Percentiles rank a stretch among this genome's conserved stretches.
Evolutionary conservation across 164 flowering plant genomes (phyloP).

Genomic region (Dillenia suffruticosa): DNA sequence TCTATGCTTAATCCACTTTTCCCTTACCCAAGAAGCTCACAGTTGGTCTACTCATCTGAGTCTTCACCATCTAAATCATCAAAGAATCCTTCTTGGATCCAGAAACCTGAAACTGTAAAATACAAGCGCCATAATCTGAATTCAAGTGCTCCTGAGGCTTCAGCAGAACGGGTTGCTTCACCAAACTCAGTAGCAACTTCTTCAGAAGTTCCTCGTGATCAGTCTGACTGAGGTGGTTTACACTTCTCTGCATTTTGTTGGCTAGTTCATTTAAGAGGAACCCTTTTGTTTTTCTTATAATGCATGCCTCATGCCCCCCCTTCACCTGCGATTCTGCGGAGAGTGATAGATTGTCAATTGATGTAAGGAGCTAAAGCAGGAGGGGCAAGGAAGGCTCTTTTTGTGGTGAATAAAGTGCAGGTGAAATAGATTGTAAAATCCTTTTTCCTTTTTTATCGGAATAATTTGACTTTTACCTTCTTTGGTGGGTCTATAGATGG

Average conservation of each 20-base stretch:
- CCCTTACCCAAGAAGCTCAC: constrained; percentile 30
- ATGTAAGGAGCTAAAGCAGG: constrained; percentile 18
- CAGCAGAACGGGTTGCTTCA: constrained; percentile 14
- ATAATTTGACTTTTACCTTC: neutral
- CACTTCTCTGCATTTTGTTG: constrained; percentile 6
- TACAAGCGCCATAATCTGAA: constrained; percentile 13
- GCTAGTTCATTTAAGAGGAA: constrained; percentile 13
- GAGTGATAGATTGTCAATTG: constrained; percentile 17
- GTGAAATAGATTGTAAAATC: constrained; percentile 26
- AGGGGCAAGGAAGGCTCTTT: constrained; percentile 21
- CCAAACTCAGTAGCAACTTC: constrained; percentile 11
- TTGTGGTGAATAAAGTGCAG: constrained; percentile 53
- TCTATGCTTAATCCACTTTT: constrained; percentile 27
- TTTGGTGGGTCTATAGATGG: constrained; percentile 1
- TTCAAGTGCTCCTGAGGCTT: constrained; percentile 11
- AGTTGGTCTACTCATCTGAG: constrained; percentile 16
- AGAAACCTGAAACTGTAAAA: constrained; percentile 16
- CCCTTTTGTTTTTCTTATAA: constrained; percentile 9
- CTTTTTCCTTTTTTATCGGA: neutral
- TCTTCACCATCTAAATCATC: constrained; percentile 19
- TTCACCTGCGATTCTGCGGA: constrained; percentile 37
- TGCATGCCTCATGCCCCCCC: constrained; percentile 26
- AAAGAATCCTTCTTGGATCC: constrained; percentile 18
- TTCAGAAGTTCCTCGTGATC: constrained; percentile 19
- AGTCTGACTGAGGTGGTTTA: constrained; percentile 12